phyloP scores from a whole-genome alignment of 352 stramenopile species.

The Pythium guiyangense region DNA sequence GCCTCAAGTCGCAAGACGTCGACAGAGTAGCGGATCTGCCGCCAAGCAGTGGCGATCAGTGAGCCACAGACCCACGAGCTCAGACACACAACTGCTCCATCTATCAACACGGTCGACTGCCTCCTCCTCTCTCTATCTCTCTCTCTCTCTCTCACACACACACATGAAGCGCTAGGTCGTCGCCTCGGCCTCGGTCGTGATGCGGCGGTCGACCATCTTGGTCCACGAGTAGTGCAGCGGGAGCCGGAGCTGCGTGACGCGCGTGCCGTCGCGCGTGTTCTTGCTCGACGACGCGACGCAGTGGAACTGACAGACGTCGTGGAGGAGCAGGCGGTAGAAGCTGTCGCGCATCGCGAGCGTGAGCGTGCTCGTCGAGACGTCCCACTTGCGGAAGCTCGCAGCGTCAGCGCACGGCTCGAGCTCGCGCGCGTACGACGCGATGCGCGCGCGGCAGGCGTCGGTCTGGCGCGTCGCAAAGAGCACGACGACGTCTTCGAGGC shows the following conservation, averaged over 20 bases:
- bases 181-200: conserved; percentile 30
- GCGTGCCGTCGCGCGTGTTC: conserved; percentile 57
- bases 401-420: conserved; percentile 46
- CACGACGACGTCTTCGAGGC: conserved; percentile 68
- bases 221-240: conserved; percentile 65
- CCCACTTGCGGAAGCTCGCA: conserved; percentile 52
- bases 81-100: too few relatives aligned
- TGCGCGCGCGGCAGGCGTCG: conserved; percentile 43
- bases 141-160: too few relatives aligned
- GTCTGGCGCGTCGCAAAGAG: conserved; percentile 73
- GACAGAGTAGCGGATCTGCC: too few relatives aligned
- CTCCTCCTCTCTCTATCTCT: background rate
- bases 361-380: conserved; percentile 57
- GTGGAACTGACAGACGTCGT: conserved; percentile 75
- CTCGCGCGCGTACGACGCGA: conserved; percentile 41
- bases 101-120: too few relatives aligned
- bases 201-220: conserved; percentile 23
- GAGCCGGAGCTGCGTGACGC: conserved; percentile 61
- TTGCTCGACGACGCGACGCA: conserved; percentile 59
- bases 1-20: too few relatives aligned
- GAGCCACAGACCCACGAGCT: too few relatives aligned
- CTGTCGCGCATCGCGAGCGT: conserved; percentile 70
- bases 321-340: conserved; percentile 64
- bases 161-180: conserved; percentile 1
- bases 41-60: too few relatives aligned